A percentile compares a stretch with the other conserved stretches of the same genome.
Evolutionary conservation across 1,284 basidiomycete species (phyloP).

Genomic region (Ceratobasidium sp.): DNA sequence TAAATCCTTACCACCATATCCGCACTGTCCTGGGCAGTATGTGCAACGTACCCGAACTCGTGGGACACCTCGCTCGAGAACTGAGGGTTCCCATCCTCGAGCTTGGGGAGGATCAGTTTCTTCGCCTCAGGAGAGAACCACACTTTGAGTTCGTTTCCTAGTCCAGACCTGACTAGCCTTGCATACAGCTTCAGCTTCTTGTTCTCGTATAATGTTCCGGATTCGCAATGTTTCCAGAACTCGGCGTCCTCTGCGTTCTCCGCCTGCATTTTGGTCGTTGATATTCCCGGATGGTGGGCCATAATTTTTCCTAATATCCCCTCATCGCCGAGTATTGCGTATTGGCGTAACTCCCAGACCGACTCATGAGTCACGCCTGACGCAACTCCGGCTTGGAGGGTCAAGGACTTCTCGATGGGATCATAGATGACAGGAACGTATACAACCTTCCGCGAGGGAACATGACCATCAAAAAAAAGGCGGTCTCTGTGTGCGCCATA

Average conservation of each 20-base stretch:
- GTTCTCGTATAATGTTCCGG: no score
- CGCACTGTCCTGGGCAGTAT: slow-evolving; percentile 16
- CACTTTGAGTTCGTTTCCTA: slow-evolving; percentile 14
- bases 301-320: background rate
- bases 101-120: slow-evolving; percentile 1
- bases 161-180: slow-evolving; percentile 13
- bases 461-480: slow-evolving; percentile 57
- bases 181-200: slow-evolving; percentile 32
- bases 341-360: slow-evolving; percentile 59
- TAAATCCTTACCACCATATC: slow-evolving; percentile 19
- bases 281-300: slow-evolving; percentile 1
- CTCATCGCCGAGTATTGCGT: slow-evolving; percentile 60
- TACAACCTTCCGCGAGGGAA: background rate
- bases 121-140: slow-evolving; percentile 31
- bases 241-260: background rate
- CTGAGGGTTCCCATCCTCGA: no score
- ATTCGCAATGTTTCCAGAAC: background rate
- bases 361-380: slow-evolving; percentile 64
- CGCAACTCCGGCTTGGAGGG: slow-evolving; percentile 63
- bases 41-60: slow-evolving; percentile 26
- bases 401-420: background rate
- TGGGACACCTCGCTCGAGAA: background rate
- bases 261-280: background rate
- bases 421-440: background rate
- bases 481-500: slow-evolving; percentile 58